These are phyloP conservation scores for Pseudonectria foliicola DNA, from an alignment of 2,329 filamentous ascomycete species.

Conservation along the genomic window DNA sequence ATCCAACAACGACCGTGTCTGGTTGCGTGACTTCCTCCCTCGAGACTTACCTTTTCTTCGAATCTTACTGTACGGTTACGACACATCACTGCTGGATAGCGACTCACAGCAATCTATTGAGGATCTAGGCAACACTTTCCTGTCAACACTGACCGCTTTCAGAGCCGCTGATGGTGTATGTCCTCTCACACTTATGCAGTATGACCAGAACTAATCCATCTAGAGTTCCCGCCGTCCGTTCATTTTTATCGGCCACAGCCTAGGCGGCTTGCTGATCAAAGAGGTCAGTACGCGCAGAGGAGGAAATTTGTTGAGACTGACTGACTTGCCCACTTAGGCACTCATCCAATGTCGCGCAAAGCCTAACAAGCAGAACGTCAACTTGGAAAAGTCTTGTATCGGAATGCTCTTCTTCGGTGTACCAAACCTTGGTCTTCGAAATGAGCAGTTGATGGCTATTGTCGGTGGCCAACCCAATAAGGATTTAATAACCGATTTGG, in stretches of 20 bases:
- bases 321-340: conserved; percentile 5
- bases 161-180: conserved; percentile 7
- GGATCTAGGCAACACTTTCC: conserved; percentile 8
- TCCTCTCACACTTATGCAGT: background rate
- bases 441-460: conserved; percentile 12
- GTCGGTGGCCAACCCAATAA: conserved; percentile 18
- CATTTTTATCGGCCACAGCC: conserved; percentile 15
- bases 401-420: conserved; percentile 23
- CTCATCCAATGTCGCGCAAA: conserved; percentile 8
- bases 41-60: conserved; percentile 13
- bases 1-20: conserved; percentile 16
- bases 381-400: conserved; percentile 12
- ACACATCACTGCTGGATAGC: conserved; percentile 17
- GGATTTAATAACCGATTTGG: conserved; percentile 11
- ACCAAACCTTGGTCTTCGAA: conserved; percentile 19
- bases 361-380: background rate
- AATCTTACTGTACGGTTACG: conserved; percentile 24
- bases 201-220: background rate
- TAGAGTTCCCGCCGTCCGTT: conserved; percentile 2
- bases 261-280: conserved; percentile 22
- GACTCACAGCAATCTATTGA: conserved; percentile 14
- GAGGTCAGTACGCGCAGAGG: no score
- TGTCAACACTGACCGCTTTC: conserved; percentile 11
- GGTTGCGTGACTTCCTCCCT: conserved; percentile 24
- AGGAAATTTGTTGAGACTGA: no score